Evolutionary conservation across 140 eudicot genomes (phyloP), one percentile per base, ranked within the genome.

Genomic region (Senecio squalidus): DNA sequence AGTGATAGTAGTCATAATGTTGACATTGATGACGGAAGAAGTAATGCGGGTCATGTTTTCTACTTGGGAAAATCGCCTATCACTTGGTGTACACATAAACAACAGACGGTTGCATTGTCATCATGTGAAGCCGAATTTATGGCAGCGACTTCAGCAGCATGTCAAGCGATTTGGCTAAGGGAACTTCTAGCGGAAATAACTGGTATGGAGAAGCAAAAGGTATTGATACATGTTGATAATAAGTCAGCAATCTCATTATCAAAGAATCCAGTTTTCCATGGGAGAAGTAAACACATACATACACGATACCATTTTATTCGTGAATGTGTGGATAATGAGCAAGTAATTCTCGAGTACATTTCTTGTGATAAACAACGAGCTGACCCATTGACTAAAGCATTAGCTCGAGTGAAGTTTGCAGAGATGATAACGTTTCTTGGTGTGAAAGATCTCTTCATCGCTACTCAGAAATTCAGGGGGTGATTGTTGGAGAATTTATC

Each of bases 1-100:
- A 24, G 56, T 18, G 56, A 50, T 23, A 50, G 17, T 2, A 50
- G 38, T 46, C 52, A 46, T 46, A 18, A 46, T 46, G 52, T 46
- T 46, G 9, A 46, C 6, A 17, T 18, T 3, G 52, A 46, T 17
- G 52, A 46, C 6, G 52, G 23, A 7, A 6, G 8, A 46, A 46
- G 52, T 18, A 46, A 24, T 1, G 18, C 52, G 2, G 8, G 52
- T 4, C 52, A 46, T 15, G 24, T 52, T n/a, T 52, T 52, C 58
- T 52, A 52, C 11, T 38, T 52, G 6, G 58, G 58, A 14, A n/a
- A 4, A 7, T 27, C 58, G 15, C 58, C 58, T 3, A 52, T 26
- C 38, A 52, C 58, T 0, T 52, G 39, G 58, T 52, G 58, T 23
- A 25, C 58, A 26, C 24, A 27, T 4, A 52, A 52, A 22, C 21